Evolutionary conservation across 176 grass and related monocot genomes (phyloP), one percentile per base, ranked within the genome.

Genomic region (Cymbopogon citratus): DNA sequence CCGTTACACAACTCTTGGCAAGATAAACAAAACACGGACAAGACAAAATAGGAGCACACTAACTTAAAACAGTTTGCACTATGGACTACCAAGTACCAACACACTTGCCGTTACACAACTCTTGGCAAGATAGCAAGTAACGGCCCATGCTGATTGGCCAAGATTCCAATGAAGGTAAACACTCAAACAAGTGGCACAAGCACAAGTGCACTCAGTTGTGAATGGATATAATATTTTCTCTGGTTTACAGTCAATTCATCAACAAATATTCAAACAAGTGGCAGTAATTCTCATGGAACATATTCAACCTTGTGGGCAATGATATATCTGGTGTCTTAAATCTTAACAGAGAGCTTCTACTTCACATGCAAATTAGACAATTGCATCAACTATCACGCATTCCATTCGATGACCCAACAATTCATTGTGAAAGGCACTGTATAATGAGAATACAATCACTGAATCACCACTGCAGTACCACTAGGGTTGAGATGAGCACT

Each of bases 331-430:
- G 4, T 70, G 38, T 1, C 31, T 59, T 49, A 63, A 80, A 28
- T 1, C 31, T 59, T 49, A 63, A 80, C 13, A 45, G 21, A 34
- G 11, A 63, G 46, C 3, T n/a, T 21, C 71, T 64, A 61, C 23
- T 85, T 67, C 64, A n/a, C 10, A 89, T 66, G 72, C 65, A 76
- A 76, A 76, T 76, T 34, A 69, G 8, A 12, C 1, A 7, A 33
- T 45, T 34, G 60, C 35, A 66, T 66, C 33, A 79, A 28, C 26
- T 18, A 51, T 65, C 14, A 46, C 12, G 14, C 36, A 29, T 24
- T 66, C 25, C n/a, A n/a, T n/a, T n/a, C n/a, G 24, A 78, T 44
- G 19, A 77, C 2, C 38, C 7, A 49, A 35, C 16, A 63, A 81
- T 16, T 74, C 25, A 44, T 46, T 13, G 75, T 36, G 6, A 11